These are phyloP conservation scores for Astrothelium subdiscretum DNA, from an alignment of 495 filamentous ascomycete species.

Conservation along the genomic window DNA sequence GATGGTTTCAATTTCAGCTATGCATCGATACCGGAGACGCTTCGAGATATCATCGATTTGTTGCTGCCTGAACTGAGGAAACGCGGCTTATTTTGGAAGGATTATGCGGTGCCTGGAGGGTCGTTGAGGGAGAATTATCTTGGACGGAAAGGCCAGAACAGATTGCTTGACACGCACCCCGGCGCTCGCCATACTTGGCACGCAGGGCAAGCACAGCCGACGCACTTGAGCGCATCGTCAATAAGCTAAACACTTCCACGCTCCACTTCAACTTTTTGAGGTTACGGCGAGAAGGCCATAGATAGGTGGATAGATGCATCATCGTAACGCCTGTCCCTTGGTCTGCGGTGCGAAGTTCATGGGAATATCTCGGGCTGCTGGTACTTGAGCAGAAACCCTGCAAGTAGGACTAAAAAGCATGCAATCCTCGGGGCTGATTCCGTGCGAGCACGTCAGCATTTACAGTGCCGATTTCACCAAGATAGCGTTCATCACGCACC, in stretches of 20 bases:
- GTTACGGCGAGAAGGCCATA: no score
- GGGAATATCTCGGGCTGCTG: no score
- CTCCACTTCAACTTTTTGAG: no score
- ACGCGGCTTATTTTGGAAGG: slow-evolving; percentile 13
- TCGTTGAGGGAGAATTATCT: slow-evolving; percentile 13
- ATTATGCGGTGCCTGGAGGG: slow-evolving; percentile 8
- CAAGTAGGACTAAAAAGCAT: no score
- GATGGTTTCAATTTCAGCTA: slow-evolving; percentile 50
- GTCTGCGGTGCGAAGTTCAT: no score
- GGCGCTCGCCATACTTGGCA: not conserved
- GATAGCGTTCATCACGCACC: no score
- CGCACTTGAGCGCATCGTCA: no score
- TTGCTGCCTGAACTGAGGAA: slow-evolving; percentile 9
- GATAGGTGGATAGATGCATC: not conserved
- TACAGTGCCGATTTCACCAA: not conserved
- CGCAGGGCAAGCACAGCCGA: not conserved
- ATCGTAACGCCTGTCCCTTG: no score
- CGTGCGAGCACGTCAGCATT: not conserved
- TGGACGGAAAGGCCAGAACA: not conserved
- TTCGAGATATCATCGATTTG: slow-evolving; percentile 5
- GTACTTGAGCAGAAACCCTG: no score
- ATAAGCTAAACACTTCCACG: not conserved
- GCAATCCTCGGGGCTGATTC: not conserved
- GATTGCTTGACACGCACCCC: not conserved
- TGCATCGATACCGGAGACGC: slow-evolving; percentile 5